Conservation (phyloP, 2,329 filamentous ascomycete species). For the Epicoccum sorghinum region DNA sequence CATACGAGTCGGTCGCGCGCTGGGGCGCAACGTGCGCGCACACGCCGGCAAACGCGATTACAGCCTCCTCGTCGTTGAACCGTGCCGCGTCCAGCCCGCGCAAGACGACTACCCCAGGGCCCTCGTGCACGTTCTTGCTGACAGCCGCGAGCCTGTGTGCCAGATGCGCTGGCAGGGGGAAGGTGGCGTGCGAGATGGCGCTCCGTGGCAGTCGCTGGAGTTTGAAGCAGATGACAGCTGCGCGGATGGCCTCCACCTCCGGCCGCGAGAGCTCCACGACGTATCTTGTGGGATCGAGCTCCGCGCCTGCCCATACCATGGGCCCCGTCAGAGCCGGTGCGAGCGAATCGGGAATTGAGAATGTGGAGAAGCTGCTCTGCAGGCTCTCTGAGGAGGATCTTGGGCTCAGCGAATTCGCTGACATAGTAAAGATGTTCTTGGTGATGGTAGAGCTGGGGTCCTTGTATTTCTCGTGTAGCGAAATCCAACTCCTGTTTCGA, state of each 20-base stretch:
- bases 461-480: no score
- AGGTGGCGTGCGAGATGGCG: slow-evolving; percentile 19
- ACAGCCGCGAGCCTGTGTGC: slow-evolving; percentile 31
- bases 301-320: slow-evolving; percentile 42
- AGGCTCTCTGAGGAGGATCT: slow-evolving; percentile 42
- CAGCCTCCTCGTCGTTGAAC: slow-evolving; percentile 46
- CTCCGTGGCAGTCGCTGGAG: slow-evolving; percentile 10
- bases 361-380: slow-evolving; percentile 32
- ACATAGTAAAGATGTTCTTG: slow-evolving; percentile 21
- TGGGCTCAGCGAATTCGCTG: slow-evolving; percentile 31
- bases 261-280: slow-evolving; percentile 30
- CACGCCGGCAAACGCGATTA: slow-evolving; percentile 44
- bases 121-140: slow-evolving; percentile 40
- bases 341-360: slow-evolving; percentile 38
- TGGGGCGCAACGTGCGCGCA: slow-evolving; percentile 38
- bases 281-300: slow-evolving; percentile 36
- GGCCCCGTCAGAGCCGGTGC: slow-evolving; percentile 35
- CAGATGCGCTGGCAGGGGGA: slow-evolving; percentile 31
- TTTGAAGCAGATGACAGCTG: slow-evolving; percentile 43
- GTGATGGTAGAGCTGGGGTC: no score
- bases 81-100: slow-evolving; percentile 41
- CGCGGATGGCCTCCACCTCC: slow-evolving; percentile 38
- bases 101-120: slow-evolving; percentile 38
- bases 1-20: slow-evolving; percentile 46
- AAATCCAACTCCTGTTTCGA: no score